Base-by-base conservation (phyloP, 2,329 filamentous ascomycete species). In the Pestalotiopsis sp. region DNA sequence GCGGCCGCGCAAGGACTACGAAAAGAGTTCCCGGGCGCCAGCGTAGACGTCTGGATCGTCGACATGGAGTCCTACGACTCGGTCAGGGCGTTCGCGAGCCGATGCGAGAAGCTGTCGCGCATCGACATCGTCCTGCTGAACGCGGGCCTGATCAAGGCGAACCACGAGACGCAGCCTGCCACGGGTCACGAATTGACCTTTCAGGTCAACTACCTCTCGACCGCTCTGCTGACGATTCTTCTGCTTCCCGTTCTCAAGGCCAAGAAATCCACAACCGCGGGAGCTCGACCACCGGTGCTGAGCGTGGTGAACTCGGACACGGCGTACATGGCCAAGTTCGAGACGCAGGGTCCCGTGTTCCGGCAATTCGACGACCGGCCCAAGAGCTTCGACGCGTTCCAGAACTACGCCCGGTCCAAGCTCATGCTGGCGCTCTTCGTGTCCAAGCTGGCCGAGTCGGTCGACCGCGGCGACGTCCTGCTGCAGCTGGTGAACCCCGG, bases 91-190 rank as follows among this genome's bases (percentile, higher is more conserved):
- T 85, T 87, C 70, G 78, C 74, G 3, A 68, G 68, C 1, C 77
- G 77, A 4, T 75, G 76, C 17, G 72, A 79, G 12, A 75, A 59
- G 1, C 76, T 85, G 2, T 27, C 73, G 0, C 77, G 79, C 14
- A 70, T 86, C 11, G 82, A 87, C 70, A 79, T 84, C n/a, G 80
- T 75, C 6, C 76, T 87, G 39, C 75, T 85, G 4, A 86, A 86
- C 70, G 84, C 83, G 2, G 84, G 79, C 0, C 31, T 83, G 4
- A 66, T 39, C 23, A 73, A 71, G 41, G 56, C 2, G 39, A 68
- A 5, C 77, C 76, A 31, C 70, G 70, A 68, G 13, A 66, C 65
- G 4, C 68, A 72, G 25, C 66, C 75, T 25, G 68, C 68, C 9
- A 82, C 77, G 0, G 77, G 82, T 3, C 80, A 83, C 67, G 81